Conservation (phyloP, 306 rosid genomes). For the Ziziphus jujuba region DNA sequence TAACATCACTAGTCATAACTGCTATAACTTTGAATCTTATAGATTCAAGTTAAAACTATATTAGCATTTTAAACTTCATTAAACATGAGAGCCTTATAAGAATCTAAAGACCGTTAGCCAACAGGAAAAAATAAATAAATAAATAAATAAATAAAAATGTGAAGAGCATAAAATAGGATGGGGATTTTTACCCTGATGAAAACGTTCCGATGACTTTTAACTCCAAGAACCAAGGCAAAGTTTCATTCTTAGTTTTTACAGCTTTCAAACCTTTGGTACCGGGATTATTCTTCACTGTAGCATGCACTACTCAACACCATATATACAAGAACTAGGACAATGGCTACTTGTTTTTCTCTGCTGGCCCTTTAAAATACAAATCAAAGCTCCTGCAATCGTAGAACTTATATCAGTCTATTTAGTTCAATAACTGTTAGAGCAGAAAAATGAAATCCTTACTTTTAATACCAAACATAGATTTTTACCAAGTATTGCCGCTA, state of each 20-base stretch:
- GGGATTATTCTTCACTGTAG: no score
- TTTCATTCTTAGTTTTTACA: constrained; percentile 9
- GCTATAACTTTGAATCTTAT: neutral
- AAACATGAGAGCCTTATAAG: neutral
- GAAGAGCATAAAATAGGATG: neutral
- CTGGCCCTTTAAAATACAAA: neutral
- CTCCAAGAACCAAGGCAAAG: constrained; percentile 1
- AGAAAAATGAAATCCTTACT: neutral
- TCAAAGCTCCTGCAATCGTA: constrained; percentile 4
- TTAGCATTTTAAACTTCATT: neutral
- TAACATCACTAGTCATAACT: neutral
- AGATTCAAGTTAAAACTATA: neutral
- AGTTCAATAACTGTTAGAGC: neutral
- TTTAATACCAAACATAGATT: neutral
- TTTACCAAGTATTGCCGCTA: neutral
- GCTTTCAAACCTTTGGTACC: neutral
- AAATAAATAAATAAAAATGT: no score
- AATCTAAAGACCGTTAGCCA: neutral
- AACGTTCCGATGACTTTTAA: neutral
- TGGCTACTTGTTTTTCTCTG: neutral
- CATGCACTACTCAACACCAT: neutral
- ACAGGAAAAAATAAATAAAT: neutral
- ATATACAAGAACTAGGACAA: neutral
- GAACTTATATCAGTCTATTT: neutral
- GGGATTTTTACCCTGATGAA: neutral